Base-by-base conservation (phyloP, 495 filamentous ascomycete species). In the Penicillium daleae region DNA sequence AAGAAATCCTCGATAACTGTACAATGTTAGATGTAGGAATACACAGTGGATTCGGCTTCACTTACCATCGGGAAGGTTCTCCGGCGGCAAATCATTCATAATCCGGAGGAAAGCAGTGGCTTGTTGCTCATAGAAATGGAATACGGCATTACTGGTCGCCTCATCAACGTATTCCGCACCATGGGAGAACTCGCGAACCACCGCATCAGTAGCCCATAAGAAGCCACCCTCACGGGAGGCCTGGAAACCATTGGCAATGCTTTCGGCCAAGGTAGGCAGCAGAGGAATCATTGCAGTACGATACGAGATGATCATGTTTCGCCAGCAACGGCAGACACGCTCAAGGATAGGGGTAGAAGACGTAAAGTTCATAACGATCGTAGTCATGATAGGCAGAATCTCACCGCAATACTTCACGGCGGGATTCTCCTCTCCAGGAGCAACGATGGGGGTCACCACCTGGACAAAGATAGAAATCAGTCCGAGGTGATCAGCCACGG, bases 1-100 rank as follows among this genome's bases (percentile, higher is more conserved):
- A 95, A 99, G 79, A 97, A 99, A 72, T 99, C 95, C 77, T 99
- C 95, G 68, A 97, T 98, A 57, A 99, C 92, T 88, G 56, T 24
- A 24, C 21, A 39, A 53, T 40, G 27, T 52, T 32, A 32, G 49
- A 29, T 29, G 13, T 29, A 13, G n/a, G 17, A 9, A 52, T 31
- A 19, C 24, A 0, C 7, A 12, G 13, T 22, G 2, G n/a, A n/a
- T 1, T 21, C 13, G 48, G 22, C 1, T 9, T 6, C 17, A 19
- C 82, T 70, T 76, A 88, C 85, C 83, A 77, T 99, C 95, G 10
- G 96, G 93, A 12, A 98, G 82, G 65, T 97, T 92, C 68, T 89
- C 85, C 12, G 96, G 92, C 17, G 89, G 85, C 15, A 97, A 72
- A 66, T 94, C 90, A 76, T 92, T 97, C 77, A 99, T 83, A 64